phyloP scores from a whole-genome alignment of 2,329 filamentous ascomycete species.

The Thelonectria blattea region DNA sequence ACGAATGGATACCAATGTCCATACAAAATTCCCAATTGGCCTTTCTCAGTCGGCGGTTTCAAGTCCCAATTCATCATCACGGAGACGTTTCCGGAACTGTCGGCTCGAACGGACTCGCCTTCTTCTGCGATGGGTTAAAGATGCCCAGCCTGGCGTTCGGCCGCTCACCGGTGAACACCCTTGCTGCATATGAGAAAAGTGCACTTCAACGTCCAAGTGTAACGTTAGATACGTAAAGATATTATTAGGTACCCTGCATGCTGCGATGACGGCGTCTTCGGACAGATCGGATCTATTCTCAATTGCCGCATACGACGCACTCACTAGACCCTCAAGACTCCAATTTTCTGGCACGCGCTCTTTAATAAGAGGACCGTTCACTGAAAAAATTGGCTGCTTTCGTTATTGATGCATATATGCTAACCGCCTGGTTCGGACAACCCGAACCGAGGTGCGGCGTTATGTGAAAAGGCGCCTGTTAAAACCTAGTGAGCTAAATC shows the following conservation, averaged over 20 bases:
- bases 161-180: not conserved
- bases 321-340: not conserved
- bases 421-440: not conserved
- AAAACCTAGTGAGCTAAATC: conserved; percentile 3
- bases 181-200: not conserved
- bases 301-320: conserved; percentile 10
- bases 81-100: conserved; percentile 9
- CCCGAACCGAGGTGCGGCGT: not conserved
- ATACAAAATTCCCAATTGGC: no score
- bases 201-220: not conserved
- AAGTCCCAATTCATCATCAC: no score
- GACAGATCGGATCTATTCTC: not conserved
- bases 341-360: not conserved
- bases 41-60: no score
- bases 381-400: not conserved
- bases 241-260: not conserved
- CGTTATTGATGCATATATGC: not conserved
- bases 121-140: conserved; percentile 1
- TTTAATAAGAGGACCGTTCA: not conserved
- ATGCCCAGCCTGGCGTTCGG: not conserved
- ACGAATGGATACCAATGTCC: not conserved
- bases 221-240: no score
- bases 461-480: not conserved
- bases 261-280: not conserved
- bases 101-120: conserved; percentile 8